A percentile compares a stretch with the other conserved stretches of the same genome.
Evolutionary conservation across 1,139 yeast species (phyloP).

Genomic region (Lodderomyces elongisporus): DNA sequence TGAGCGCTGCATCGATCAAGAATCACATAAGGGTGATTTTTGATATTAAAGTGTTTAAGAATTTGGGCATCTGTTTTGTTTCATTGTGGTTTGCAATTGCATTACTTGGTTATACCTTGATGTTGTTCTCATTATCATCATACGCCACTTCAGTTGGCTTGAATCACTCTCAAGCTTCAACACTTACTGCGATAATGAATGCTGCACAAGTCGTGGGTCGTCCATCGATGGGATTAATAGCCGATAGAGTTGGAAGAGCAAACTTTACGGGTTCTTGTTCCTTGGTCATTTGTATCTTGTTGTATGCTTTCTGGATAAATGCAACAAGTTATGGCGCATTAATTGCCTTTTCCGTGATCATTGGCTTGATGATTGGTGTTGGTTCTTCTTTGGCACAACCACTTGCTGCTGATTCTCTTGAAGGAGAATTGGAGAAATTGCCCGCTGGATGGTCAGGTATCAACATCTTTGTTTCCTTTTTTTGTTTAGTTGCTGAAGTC

Average conservation of each 20-base stretch:
- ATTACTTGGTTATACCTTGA: slow-evolving; percentile 53
- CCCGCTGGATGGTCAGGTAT: slow-evolving; percentile 59
- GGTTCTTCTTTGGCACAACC: slow-evolving; percentile 62
- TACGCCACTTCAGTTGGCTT: slow-evolving; percentile 60
- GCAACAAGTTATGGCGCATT: slow-evolving; percentile 48
- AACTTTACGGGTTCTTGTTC: slow-evolving; percentile 41
- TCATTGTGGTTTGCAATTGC: slow-evolving; percentile 55
- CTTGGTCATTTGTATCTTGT: slow-evolving; percentile 27
- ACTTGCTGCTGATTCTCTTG: slow-evolving; percentile 52
- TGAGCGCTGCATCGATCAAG: slow-evolving; percentile 17
- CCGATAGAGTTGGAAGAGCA: slow-evolving; percentile 56
- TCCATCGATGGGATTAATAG: slow-evolving; percentile 54
- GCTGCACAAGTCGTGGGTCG: slow-evolving; percentile 65
- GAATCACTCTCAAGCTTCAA: slow-evolving; percentile 50
- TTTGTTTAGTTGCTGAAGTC: slow-evolving; percentile 45
- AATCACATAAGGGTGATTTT: slow-evolving; percentile 21
- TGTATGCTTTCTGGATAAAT: slow-evolving; percentile 52
- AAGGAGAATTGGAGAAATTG: slow-evolving; percentile 35
- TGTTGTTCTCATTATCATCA: slow-evolving; percentile 57
- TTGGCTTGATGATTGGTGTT: slow-evolving; percentile 58
- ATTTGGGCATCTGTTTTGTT: slow-evolving; percentile 37
- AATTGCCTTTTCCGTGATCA: slow-evolving; percentile 47
- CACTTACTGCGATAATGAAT: slow-evolving; percentile 56
- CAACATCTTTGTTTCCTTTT: slow-evolving; percentile 43
- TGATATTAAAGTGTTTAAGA: slow-evolving; percentile 27